phyloP scores from a whole-genome alignment of 768 basidiomycete species.

The Lepiota venenata region DNA sequence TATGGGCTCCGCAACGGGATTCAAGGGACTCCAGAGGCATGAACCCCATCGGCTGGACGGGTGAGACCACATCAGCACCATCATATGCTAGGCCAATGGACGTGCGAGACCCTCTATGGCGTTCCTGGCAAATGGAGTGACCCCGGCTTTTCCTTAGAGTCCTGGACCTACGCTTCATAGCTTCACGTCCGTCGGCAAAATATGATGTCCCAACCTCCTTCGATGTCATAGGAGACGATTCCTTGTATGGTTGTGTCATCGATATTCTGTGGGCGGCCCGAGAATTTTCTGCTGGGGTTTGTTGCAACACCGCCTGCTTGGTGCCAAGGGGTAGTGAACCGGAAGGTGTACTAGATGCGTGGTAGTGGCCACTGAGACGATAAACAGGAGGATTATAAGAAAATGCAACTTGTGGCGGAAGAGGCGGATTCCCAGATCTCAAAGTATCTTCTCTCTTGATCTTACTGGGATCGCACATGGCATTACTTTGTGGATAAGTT shows the following conservation, averaged over 20 bases:
- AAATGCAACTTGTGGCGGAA: background rate
- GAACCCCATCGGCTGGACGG: conserved; percentile 18
- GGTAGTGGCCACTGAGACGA: background rate
- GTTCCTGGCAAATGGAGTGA: conserved; percentile 19
- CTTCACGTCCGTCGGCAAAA: conserved; percentile 38
- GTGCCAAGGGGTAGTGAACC: background rate
- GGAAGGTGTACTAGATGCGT: too few species aligned
- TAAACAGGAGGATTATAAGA: background rate
- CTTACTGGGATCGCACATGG: conserved; percentile 14
- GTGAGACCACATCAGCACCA: conserved; percentile 48
- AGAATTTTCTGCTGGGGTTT: background rate
- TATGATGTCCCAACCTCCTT: conserved; percentile 31
- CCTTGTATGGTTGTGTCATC: conserved; percentile 46
- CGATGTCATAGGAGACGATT: conserved; percentile 15
- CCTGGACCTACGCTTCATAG: conserved; percentile 33
- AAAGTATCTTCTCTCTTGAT: background rate
- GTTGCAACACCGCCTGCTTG: background rate
- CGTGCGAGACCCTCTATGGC: conserved; percentile 26
- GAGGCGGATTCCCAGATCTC: conserved; percentile 5
- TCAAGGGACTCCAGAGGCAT: background rate
- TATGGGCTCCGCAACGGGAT: conserved; percentile 2
- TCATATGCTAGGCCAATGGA: conserved; percentile 46
- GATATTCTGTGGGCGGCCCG: conserved; percentile 27
- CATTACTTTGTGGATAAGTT: conserved; percentile 42
- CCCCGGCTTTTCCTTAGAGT: conserved; percentile 25